These are phyloP conservation scores for Nothophytophthora sp. DNA, from an alignment of 352 stramenopile genomes.

Conservation along the genomic window DNA sequence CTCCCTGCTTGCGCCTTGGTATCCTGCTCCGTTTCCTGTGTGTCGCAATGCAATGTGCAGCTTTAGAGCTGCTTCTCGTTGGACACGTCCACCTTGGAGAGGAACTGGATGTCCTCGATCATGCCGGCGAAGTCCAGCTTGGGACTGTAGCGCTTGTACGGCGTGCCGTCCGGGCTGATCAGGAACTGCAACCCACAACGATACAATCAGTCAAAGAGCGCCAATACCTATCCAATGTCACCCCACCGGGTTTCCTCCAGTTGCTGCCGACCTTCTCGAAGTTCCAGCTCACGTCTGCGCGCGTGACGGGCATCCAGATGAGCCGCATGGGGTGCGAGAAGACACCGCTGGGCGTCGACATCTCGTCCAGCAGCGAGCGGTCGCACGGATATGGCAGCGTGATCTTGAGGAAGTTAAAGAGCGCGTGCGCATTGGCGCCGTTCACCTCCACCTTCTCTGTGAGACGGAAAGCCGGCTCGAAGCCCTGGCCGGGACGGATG, in stretches of 20 bases:
- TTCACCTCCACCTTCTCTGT: constrained; percentile 86
- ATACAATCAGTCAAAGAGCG: background rate
- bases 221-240: too few species aligned
- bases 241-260: too few species aligned
- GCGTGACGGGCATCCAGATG: constrained; percentile 85
- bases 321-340: constrained; percentile 84
- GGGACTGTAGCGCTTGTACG: constrained; percentile 81
- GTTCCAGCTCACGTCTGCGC: constrained; percentile 81
- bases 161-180: constrained; percentile 73
- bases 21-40: background rate
- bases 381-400: constrained; percentile 71
- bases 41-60: background rate
- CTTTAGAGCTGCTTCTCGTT: constrained; percentile 42
- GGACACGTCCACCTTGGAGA: constrained; percentile 44
- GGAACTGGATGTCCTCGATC: constrained; percentile 66
- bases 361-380: constrained; percentile 78
- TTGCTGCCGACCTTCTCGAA: constrained; percentile 68
- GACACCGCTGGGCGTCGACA: constrained; percentile 72
- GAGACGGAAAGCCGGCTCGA: constrained; percentile 63
- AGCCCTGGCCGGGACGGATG: constrained; percentile 74
- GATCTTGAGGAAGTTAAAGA: constrained; percentile 81
- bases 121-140: constrained; percentile 67
- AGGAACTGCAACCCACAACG: constrained; percentile 57
- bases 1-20: background rate
- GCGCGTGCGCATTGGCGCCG: constrained; percentile 70